Evolutionary conservation across 371 early-diverging fungal species (phyloP), one percentile per base, ranked within the genome.

Genomic region (Phascolomyces articulosus): DNA sequence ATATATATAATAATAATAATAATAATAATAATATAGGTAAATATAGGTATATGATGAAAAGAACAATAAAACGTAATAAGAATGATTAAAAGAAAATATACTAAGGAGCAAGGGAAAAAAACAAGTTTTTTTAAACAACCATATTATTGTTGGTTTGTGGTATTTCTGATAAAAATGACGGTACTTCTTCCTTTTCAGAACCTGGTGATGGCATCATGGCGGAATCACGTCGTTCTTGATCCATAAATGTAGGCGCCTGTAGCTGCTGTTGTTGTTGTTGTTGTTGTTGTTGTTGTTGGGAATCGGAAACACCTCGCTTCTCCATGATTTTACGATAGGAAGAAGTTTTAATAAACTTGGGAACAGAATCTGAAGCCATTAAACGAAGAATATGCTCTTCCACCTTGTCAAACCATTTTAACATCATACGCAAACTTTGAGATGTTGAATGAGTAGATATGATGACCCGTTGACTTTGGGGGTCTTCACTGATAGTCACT

Each of bases 321-420:
- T 51, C 26, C 23, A 60, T 54, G 48, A 68, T 24, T 53, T 67
- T 71, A 9, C 69, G 74, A 66, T 92, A 92, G 66, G 77, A 74
- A 34, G 85, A 83, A 0, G 93, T 91, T 62, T 79, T 85, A n/a
- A 87, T 75, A 70, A 91, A 92, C 74, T 90, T 92, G 0, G 93
- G 91, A n/a, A 91, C 88, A 15, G 91, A 91, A 59, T 92, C 93
- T 1, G 87, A 86, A n/a, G 93, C 90, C 89, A 91, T 88, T 11
- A 92, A 73, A 21, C 86, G 73, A 72, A 87, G 90, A 60, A 90
- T 89, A 56, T 91, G 90, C 11, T 89, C 88, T 53, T 91, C 83
- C 8, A 85, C 85, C 28, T 67, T 65, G 55, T 89, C 87, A 72
- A 90, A 89, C 73, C 90, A 71, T 29, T 81, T 77, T 2, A 87